phyloP scores from a whole-genome alignment of 768 basidiomycete genomes.

The Serendipita vermifera region DNA sequence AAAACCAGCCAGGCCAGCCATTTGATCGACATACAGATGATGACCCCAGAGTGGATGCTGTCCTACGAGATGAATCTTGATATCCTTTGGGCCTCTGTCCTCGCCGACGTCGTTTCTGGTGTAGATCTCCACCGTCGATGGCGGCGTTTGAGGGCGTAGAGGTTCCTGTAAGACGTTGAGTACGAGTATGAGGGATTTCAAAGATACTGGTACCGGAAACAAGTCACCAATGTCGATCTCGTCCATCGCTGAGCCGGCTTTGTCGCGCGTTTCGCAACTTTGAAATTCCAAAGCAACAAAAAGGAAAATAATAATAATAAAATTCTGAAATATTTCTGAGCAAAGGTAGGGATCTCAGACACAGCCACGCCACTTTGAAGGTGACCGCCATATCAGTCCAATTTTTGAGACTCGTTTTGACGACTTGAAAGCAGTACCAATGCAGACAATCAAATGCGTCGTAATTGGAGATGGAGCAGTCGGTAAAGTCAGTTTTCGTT shows the following conservation, averaged over 20 bases:
- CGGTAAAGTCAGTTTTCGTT: slow-evolving; percentile 60
- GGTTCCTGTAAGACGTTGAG: not conserved
- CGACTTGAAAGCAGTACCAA: no score
- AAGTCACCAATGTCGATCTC: no score
- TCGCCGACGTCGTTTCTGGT: not conserved
- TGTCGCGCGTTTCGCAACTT: no score
- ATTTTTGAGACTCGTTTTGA: no score
- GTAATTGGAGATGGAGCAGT: slow-evolving; percentile 97
- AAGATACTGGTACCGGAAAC: no score
- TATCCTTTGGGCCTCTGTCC: slow-evolving; percentile 18
- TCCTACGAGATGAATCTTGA: slow-evolving; percentile 61
- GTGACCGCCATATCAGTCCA: no score
- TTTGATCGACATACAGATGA: slow-evolving; percentile 40
- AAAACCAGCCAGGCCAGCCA: not conserved
- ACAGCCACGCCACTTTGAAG: no score
- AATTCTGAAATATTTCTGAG: no score
- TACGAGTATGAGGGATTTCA: not conserved
- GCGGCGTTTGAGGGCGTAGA: slow-evolving; percentile 1
- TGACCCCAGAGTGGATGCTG: slow-evolving; percentile 75
- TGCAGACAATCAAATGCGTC: slow-evolving; percentile 98
- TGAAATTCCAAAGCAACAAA: no score
- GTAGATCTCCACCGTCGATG: not conserved
- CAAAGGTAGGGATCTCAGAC: no score
- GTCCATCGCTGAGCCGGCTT: no score
- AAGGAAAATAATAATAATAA: no score